Evolutionary conservation across 2,329 filamentous ascomycete genomes (phyloP).

Genomic region (Verticillium nubilum): DNA sequence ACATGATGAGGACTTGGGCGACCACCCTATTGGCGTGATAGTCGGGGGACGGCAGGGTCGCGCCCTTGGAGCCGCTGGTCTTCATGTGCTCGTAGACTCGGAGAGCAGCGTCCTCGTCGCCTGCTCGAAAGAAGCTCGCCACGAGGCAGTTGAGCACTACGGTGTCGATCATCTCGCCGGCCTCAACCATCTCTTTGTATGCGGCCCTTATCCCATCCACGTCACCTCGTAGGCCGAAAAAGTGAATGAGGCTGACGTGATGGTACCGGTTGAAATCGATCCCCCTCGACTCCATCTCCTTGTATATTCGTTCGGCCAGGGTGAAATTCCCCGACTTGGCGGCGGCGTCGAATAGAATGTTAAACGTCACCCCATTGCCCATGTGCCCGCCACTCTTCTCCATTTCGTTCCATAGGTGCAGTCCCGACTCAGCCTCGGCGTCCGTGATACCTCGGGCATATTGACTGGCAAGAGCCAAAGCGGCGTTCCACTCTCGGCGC

Average conservation of each 20-base stretch:
- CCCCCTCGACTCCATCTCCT: constrained; percentile 70
- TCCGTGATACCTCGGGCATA: constrained; percentile 57
- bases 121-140: constrained; percentile 66
- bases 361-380: constrained; percentile 79
- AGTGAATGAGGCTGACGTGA: constrained; percentile 76
- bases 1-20: constrained; percentile 52
- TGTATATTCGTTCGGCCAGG: constrained; percentile 78
- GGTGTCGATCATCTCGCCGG: constrained; percentile 84
- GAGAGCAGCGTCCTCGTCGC: constrained; percentile 72
- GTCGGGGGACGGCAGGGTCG: constrained; percentile 35
- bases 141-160: constrained; percentile 84
- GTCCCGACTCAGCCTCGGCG: constrained; percentile 59
- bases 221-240: constrained; percentile 70
- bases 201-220: constrained; percentile 67
- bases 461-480: constrained; percentile 71
- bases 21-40: constrained; percentile 44
- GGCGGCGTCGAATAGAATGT: constrained; percentile 84
- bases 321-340: constrained; percentile 78
- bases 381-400: constrained; percentile 62
- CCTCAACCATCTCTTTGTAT: constrained; percentile 77
- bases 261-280: constrained; percentile 72
- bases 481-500: constrained; percentile 73
- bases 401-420: constrained; percentile 86
- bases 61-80: constrained; percentile 38
- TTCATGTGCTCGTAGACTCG: constrained; percentile 85